phyloP scores from a whole-genome alignment of 768 basidiomycete species.

The Rhizopogon salebrosus region DNA sequence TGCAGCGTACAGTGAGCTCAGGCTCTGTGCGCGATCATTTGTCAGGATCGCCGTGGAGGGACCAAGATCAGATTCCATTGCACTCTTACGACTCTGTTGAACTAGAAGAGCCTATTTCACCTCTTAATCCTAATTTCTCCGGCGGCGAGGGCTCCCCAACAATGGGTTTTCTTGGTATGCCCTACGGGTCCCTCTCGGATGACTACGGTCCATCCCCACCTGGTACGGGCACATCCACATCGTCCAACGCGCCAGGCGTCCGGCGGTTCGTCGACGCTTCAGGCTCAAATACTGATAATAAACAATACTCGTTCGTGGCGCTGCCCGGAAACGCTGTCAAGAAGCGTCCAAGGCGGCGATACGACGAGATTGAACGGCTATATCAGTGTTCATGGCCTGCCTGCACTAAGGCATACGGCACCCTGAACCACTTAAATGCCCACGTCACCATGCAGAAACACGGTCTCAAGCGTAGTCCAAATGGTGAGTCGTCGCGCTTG shows the following conservation, averaged over 20 bases:
- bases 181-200: slow-evolving; percentile 42
- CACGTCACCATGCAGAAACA: slow-evolving; percentile 99
- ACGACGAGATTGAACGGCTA: slow-evolving; percentile 93
- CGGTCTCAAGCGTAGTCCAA: slow-evolving; percentile 82
- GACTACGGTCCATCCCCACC: slow-evolving; percentile 60
- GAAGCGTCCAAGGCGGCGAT: slow-evolving; percentile 79
- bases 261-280: slow-evolving; percentile 14
- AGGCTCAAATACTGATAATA: slow-evolving; percentile 41
- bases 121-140: slow-evolving; percentile 49
- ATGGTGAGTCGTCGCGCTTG: slow-evolving; percentile 50
- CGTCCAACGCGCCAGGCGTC: slow-evolving; percentile 36
- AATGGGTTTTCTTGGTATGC: slow-evolving; percentile 26
- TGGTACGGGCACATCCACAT: slow-evolving; percentile 55
- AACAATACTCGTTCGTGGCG: slow-evolving; percentile 80
- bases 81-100: slow-evolving; percentile 30
- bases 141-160: slow-evolving; percentile 32
- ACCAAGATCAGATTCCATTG: slow-evolving; percentile 24
- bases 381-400: slow-evolving; percentile 83
- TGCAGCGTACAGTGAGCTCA: slow-evolving; percentile 41
- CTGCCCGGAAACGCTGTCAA: slow-evolving; percentile 77
- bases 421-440: slow-evolving; percentile 94
- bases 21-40: slow-evolving; percentile 42
- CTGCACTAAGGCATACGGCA: slow-evolving; percentile 84
- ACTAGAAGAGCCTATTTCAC: slow-evolving; percentile 48
- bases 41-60: slow-evolving; percentile 25